Base-by-base conservation (phyloP, 1,284 basidiomycete genomes). In the Boletus semigastroideus region DNA sequence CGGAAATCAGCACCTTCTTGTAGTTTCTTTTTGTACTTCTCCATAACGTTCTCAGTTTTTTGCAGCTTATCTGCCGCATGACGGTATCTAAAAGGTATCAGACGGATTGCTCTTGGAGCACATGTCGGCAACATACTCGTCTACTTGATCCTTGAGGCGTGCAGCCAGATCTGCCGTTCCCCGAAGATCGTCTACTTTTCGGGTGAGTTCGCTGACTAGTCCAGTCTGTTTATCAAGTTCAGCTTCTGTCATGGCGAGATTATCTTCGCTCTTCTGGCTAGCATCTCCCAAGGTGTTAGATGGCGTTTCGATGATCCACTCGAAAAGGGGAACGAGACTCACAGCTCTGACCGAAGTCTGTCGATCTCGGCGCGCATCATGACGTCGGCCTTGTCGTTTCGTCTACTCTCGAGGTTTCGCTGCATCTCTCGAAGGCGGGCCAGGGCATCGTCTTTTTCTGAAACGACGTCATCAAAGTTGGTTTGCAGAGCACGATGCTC, bases 21-120 rank as follows among this genome's bases (percentile, higher is more conserved):
- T 5, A 98, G 79, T 73, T 98, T 98, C 79, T 94, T 96, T 77
- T 96, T 96, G 74, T 98, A 97, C 71, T 98, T 99, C 71, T 98
- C 94, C 80, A 98, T 93, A 31, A 96, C 94, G 63, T 96, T 96
- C 70, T 98, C 96, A 7, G 87, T 90, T 76, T 96, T 98, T 64
- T 92, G 88, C 31, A 94, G 75, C 56, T 87, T 90, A 61, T 98
- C 96, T 4, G 91, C 90, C 5, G 92, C 87, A 71, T 97, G 94
- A 20, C 88, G 87, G 61, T 90, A 90, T 65, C 92, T 94, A 44
- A 7, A 36, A 20, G 10, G 3, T 2, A 14, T 43, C 25, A 30
- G 44, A 40, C n/a, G 1, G 4, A 5, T 10, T 42, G 41, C 43
- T 36, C 20, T 19, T 14, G 4, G 42, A 44, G 25, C 3, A 25